Conservation (phyloP, 495 filamentous ascomycete species). For the Aspergillus asperescens region DNA sequence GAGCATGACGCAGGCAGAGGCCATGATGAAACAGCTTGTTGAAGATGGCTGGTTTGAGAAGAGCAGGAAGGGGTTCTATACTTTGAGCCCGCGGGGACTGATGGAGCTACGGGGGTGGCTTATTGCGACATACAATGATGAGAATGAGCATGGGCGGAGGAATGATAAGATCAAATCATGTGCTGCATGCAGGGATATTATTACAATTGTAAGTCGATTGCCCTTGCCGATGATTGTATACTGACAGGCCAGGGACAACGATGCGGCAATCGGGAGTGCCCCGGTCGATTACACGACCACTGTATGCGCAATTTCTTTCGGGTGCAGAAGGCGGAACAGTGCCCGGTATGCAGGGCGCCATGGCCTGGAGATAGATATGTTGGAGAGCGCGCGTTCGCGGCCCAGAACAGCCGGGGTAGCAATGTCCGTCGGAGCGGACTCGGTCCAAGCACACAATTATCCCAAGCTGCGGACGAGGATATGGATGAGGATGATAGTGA, state of each 20-base stretch:
- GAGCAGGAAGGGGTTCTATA: conserved; percentile 64
- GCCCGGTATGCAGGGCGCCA: conserved; percentile 63
- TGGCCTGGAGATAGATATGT: conserved; percentile 77
- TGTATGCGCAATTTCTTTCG: conserved; percentile 72
- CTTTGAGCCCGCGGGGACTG: conserved; percentile 67
- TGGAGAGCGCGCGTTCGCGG: conserved; percentile 63
- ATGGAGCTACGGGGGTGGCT: conserved; percentile 84
- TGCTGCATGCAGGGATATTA: conserved; percentile 81
- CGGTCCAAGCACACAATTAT: conserved; percentile 9
- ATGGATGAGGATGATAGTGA: conserved; percentile 3
- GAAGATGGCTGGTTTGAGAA: conserved; percentile 82
- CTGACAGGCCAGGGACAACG: conserved; percentile 60
- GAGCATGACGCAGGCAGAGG: conserved; percentile 71
- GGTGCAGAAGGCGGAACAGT: conserved; percentile 55
- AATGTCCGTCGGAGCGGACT: conserved; percentile 13
- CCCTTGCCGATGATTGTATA: background rate
- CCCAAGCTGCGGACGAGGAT: background rate
- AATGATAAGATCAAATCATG: conserved; percentile 74
- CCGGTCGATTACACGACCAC: conserved; percentile 67
- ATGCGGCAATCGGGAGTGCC: conserved; percentile 64
- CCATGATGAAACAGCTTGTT: conserved; percentile 61
- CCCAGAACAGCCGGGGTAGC: conserved; percentile 30
- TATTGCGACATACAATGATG: conserved; percentile 76
- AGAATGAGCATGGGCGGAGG: conserved; percentile 41
- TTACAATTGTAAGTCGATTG: conserved; percentile 62